Evolutionary conservation across 192 early-diverging fungal genomes (phyloP).

Genomic region (Backusella macrospora): DNA sequence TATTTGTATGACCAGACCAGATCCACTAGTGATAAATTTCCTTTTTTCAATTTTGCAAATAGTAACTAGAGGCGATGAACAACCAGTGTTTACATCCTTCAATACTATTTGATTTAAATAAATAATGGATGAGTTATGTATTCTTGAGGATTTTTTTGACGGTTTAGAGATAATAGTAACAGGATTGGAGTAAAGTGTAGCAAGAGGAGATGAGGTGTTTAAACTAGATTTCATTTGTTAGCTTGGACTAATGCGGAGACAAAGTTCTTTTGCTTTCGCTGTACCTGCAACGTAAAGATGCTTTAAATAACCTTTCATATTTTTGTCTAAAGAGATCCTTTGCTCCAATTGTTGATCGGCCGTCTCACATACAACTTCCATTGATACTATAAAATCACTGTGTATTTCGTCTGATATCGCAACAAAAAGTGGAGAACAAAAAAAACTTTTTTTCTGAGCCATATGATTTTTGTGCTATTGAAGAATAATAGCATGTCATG

Average conservation of each 20-base stretch:
- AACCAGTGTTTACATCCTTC: slow-evolving; percentile 64
- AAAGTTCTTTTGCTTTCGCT: slow-evolving; percentile 79
- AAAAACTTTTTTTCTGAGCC: slow-evolving; percentile 87
- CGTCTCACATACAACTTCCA: slow-evolving; percentile 38
- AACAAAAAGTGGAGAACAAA: slow-evolving; percentile 78
- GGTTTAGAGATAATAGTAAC: slow-evolving; percentile 92
- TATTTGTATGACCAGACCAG: slow-evolving; percentile 80
- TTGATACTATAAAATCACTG: slow-evolving; percentile 31
- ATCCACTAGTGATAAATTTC: slow-evolving; percentile 57
- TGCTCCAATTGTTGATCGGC: slow-evolving; percentile 48
- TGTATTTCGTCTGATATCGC: slow-evolving; percentile 47
- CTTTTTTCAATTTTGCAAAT: slow-evolving; percentile 82
- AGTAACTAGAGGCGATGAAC: slow-evolving; percentile 69
- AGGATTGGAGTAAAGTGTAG: slow-evolving; percentile 69
- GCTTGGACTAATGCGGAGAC: slow-evolving; percentile 65
- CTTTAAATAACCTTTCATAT: slow-evolving; percentile 64
- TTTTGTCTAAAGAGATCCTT: slow-evolving; percentile 51
- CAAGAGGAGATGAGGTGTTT: slow-evolving; percentile 49
- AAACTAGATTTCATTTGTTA: slow-evolving; percentile 18
- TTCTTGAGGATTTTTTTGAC: slow-evolving; percentile 87
- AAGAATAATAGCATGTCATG: slow-evolving; percentile 77
- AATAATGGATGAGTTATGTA: slow-evolving; percentile 69
- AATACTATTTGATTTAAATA: slow-evolving; percentile 77
- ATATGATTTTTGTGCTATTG: slow-evolving; percentile 93
- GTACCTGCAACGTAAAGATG: slow-evolving; percentile 78